Evolutionary conservation across 2,329 filamentous ascomycete species (phyloP).

Genomic region (Cadophora sp.): DNA sequence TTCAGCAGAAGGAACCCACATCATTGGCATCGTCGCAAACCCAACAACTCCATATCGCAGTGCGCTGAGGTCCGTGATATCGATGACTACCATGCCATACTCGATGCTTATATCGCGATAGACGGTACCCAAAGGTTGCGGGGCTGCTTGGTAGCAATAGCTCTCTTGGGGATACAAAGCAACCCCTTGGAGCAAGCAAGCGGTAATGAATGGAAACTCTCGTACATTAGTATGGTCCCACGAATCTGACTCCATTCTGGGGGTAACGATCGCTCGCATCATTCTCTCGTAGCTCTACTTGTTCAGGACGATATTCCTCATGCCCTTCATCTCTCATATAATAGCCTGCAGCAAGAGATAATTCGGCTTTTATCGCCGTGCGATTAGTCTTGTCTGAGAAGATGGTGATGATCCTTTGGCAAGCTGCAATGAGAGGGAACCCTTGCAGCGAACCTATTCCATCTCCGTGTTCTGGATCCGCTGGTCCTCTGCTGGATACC

Average conservation of each 20-base stretch:
- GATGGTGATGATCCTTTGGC: neutral
- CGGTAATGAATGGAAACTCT: neutral
- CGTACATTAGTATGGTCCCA: neutral
- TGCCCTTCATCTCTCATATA: neutral
- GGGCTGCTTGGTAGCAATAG: neutral
- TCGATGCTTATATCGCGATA: neutral
- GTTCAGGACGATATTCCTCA: neutral
- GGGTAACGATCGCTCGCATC: neutral
- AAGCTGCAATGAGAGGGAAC: neutral
- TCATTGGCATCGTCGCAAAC: neutral
- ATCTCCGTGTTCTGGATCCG: neutral
- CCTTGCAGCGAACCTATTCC: neutral
- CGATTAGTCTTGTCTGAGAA: neutral
- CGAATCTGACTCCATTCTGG: neutral
- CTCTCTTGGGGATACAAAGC: neutral
- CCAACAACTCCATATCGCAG: neutral
- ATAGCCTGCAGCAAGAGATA: neutral
- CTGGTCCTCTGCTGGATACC: neutral
- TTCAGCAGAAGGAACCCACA: neutral
- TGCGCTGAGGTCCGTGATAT: neutral
- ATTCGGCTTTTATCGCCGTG: neutral
- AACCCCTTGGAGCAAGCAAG: neutral
- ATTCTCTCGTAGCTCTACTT: neutral
- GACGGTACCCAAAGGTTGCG: neutral
- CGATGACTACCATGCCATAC: neutral